Conservation (phyloP, 441 rosid species). For the Omphalea diandra region DNA sequence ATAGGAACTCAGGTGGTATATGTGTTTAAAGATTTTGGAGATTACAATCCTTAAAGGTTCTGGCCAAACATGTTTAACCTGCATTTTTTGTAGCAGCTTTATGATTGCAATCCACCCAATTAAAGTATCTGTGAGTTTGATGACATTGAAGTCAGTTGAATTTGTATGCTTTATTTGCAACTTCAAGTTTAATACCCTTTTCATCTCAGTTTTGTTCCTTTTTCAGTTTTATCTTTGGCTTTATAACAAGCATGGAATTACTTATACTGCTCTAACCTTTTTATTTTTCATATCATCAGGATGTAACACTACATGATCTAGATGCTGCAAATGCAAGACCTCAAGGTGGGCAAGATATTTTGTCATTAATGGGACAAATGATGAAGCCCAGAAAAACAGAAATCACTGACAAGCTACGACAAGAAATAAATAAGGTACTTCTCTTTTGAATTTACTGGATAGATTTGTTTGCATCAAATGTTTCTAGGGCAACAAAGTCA, state of each 20-base stretch:
- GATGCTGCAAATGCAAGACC: slow-evolving; percentile 99
- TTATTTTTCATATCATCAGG: slow-evolving; percentile 41
- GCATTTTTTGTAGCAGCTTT: not conserved
- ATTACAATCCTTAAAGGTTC: not conserved
- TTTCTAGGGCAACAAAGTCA: not conserved
- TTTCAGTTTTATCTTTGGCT: slow-evolving; percentile 5
- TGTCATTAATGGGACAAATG: slow-evolving; percentile 98
- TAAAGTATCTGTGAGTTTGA: not conserved
- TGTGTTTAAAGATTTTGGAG: not conserved
- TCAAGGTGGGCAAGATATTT: slow-evolving; percentile 98
- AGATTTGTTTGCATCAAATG: not conserved
- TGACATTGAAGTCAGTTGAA: not conserved
- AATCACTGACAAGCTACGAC: slow-evolving; percentile 92
- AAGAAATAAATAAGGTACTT: slow-evolving; percentile 94
- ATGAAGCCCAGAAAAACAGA: slow-evolving; percentile 98
- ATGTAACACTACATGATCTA: slow-evolving; percentile 95
- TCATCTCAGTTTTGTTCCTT: not conserved
- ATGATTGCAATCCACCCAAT: not conserved
- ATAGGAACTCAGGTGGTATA: slow-evolving; percentile 7
- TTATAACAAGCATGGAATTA: slow-evolving; percentile 11
- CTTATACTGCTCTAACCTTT: not conserved
- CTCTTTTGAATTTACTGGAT: not conserved
- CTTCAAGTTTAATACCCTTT: slow-evolving; percentile 1
- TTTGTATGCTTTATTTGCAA: not conserved
- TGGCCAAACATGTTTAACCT: not conserved